phyloP scores from a whole-genome alignment of 2,329 filamentous ascomycete genomes.

The Neopestalotiopsis sp. region DNA sequence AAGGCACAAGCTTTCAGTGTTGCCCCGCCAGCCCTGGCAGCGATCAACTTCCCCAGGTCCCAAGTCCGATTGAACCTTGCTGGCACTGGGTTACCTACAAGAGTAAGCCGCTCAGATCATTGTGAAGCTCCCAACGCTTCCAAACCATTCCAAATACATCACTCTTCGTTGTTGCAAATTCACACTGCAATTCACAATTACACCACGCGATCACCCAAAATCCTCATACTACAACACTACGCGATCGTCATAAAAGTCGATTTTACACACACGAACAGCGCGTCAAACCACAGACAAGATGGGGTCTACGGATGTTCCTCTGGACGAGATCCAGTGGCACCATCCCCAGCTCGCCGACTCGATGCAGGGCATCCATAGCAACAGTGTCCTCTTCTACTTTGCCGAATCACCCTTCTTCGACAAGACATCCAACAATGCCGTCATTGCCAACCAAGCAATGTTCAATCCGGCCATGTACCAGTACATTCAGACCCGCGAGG shows the following conservation, averaged over 20 bases:
- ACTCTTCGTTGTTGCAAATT: background rate
- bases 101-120: background rate
- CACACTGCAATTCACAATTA: background rate
- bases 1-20: background rate
- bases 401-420: slow-evolving; percentile 72
- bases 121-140: background rate
- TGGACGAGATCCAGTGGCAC: slow-evolving; percentile 73
- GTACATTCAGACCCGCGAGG: slow-evolving; percentile 64
- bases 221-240: background rate
- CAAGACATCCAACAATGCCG: slow-evolving; percentile 69
- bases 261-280: background rate
- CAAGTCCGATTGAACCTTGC: background rate
- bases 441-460: slow-evolving; percentile 65
- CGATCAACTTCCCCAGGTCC: background rate
- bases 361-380: slow-evolving; percentile 66
- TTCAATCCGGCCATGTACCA: slow-evolving; percentile 64
- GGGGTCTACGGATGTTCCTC: slow-evolving; percentile 39
- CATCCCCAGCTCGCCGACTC: slow-evolving; percentile 52
- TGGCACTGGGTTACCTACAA: background rate
- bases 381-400: slow-evolving; percentile 71
- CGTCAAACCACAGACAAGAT: slow-evolving; percentile 5
- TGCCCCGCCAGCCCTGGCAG: background rate
- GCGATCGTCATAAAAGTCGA: background rate
- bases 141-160: background rate
- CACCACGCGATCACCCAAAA: background rate